Conservation (phyloP, 1,284 basidiomycete species). For the Pisolithus thermaeus region DNA sequence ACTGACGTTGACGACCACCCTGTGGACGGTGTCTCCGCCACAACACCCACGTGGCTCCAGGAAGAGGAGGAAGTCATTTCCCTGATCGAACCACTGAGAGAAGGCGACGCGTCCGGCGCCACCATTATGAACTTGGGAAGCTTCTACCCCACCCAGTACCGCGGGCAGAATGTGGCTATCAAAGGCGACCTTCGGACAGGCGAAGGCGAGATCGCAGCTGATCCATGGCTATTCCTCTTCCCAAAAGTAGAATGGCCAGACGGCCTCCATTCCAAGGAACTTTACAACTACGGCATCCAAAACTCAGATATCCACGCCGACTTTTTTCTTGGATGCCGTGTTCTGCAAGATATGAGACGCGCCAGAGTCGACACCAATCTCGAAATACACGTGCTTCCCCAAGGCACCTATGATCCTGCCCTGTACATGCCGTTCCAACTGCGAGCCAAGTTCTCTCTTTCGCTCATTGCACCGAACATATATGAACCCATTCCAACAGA, state of each 20-base stretch:
- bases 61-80: conserved; percentile 36
- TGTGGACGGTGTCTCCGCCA: conserved; percentile 20
- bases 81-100: conserved; percentile 24
- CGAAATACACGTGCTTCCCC: conserved; percentile 30
- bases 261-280: conserved; percentile 27
- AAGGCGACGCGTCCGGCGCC: conserved; percentile 7
- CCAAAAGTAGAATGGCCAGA: conserved; percentile 25
- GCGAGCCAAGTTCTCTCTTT: conserved; percentile 41
- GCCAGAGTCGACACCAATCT: conserved; percentile 33
- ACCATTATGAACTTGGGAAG: conserved; percentile 25
- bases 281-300: conserved; percentile 25
- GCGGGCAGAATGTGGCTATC: conserved; percentile 21
- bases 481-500: conserved; percentile 30
- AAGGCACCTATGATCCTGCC: conserved; percentile 17
- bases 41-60: conserved; percentile 29
- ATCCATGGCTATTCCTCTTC: conserved; percentile 32
- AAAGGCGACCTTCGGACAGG: too few species aligned
- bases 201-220: conserved; percentile 10
- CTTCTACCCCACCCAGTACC: conserved; percentile 20
- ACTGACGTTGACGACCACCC: conserved; percentile 10
- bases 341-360: conserved; percentile 32
- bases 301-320: conserved; percentile 21
- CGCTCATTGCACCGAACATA: conserved; percentile 38
- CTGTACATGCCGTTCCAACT: conserved; percentile 42
- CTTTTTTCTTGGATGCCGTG: conserved; percentile 36